A percentile compares a stretch with the other conserved stretches of the same genome.
Evolutionary conservation across 768 basidiomycete species (phyloP).

Genomic region (Hypholoma sublateritium): DNA sequence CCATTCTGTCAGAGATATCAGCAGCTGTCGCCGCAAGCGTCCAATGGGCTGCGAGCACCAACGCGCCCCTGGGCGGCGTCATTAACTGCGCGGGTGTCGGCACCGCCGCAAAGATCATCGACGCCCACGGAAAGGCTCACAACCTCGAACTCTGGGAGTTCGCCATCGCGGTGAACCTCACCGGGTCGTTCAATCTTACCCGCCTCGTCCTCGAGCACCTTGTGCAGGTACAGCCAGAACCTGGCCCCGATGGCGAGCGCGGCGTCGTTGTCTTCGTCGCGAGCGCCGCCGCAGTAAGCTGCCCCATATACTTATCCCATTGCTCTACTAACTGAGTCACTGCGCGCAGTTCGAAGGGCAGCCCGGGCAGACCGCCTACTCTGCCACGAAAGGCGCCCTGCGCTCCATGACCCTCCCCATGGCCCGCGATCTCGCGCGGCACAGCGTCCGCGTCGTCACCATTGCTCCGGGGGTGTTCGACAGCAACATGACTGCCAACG

Average conservation of each 20-base stretch:
- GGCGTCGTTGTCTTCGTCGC: conserved; percentile 60
- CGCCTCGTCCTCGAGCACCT: conserved; percentile 52
- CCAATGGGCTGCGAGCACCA: conserved; percentile 40
- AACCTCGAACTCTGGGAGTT: conserved; percentile 52
- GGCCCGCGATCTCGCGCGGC: conserved; percentile 55
- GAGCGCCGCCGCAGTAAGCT: conserved; percentile 51
- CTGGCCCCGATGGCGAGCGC: conserved; percentile 48
- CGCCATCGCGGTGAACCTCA: conserved; percentile 52
- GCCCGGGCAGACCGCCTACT: conserved; percentile 56
- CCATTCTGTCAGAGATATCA: conserved; percentile 33
- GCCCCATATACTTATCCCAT: too few relatives aligned
- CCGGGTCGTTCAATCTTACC: conserved; percentile 60
- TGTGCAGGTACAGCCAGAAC: conserved; percentile 44
- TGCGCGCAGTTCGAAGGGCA: conserved; percentile 50
- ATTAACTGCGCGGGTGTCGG: conserved; percentile 61
- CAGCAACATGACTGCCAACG: conserved; percentile 40
- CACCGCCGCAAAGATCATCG: conserved; percentile 44
- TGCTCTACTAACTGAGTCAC: too few relatives aligned
- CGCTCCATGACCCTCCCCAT: conserved; percentile 59
- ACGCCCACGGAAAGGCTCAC: conserved; percentile 45
- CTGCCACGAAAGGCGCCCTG: conserved; percentile 57
- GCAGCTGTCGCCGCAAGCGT: conserved; percentile 37
- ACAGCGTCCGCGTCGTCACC: conserved; percentile 53
- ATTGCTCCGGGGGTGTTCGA: conserved; percentile 57
- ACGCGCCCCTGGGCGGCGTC: conserved; percentile 53